phyloP scores from a whole-genome alignment of 148 eudicot species.

The Silene latifolia region DNA sequence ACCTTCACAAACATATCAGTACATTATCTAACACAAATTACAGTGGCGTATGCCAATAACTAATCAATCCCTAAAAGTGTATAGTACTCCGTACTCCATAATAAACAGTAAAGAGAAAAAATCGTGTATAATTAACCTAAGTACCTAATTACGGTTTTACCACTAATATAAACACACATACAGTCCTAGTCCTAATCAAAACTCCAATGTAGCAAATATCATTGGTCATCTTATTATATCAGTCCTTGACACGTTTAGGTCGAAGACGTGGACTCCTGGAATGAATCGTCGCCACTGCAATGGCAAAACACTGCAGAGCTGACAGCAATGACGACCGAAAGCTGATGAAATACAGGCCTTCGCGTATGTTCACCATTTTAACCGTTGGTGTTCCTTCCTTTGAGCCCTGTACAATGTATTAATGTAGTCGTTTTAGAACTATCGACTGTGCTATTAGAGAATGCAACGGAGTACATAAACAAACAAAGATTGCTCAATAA shows the following conservation, averaged over 20 bases:
- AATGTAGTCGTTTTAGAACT: not conserved
- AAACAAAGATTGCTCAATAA: not conserved
- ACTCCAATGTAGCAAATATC: not conserved
- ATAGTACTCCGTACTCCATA: too few species aligned
- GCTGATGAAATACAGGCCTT: constrained; percentile 56
- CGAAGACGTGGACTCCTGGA: constrained; percentile 45
- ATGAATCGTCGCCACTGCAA: constrained; percentile 70
- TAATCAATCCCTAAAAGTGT: too few species aligned
- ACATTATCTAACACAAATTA: too few species aligned
- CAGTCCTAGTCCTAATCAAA: constrained; percentile 21
- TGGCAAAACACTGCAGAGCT: constrained; percentile 64
- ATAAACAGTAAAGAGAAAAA: not conserved
- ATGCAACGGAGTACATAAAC: not conserved
- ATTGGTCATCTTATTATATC: constrained; percentile 18
- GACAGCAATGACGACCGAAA: constrained; percentile 52
- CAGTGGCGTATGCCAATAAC: too few species aligned
- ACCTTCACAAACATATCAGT: constrained; percentile 1
- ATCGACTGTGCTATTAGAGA: not conserved
- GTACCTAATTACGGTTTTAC: constrained; percentile 15
- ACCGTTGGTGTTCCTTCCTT: constrained; percentile 41
- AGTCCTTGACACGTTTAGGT: constrained; percentile 45
- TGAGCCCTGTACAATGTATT: constrained; percentile 46
- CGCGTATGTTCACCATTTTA: constrained; percentile 61
- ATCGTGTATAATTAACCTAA: constrained; percentile 27
- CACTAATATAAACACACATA: constrained; percentile 25